A percentile compares a stretch with the other conserved stretches of the same genome.
Evolutionary conservation across 805 yeast species (phyloP).

Genomic region (Zygotorulaspora danielsina): DNA sequence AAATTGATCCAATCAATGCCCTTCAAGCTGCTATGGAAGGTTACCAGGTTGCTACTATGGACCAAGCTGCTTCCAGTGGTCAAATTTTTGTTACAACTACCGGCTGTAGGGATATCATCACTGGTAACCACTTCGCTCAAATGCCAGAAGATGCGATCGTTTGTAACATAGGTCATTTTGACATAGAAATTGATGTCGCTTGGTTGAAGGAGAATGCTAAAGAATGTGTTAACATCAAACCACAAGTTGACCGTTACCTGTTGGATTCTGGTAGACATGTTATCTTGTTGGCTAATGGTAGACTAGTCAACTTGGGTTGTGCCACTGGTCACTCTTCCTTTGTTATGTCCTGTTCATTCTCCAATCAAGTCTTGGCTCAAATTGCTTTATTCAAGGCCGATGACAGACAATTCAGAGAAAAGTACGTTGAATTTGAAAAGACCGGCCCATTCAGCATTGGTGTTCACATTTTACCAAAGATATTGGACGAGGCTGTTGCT

Average conservation of each 20-base stretch:
- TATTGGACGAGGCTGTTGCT: slow-evolving; percentile 98
- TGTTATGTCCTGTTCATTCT: slow-evolving; percentile 99
- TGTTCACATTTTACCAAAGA: slow-evolving; percentile 96
- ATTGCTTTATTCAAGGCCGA: slow-evolving; percentile 91
- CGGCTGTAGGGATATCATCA: slow-evolving; percentile 98
- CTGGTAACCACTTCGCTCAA: slow-evolving; percentile 73
- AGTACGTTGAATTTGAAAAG: slow-evolving; percentile 86
- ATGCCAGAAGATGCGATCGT: slow-evolving; percentile 99
- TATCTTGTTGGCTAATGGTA: slow-evolving; percentile 97
- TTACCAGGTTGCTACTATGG: slow-evolving; percentile 93
- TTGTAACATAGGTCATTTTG: slow-evolving; percentile 99
- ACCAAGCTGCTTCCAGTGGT: slow-evolving; percentile 86
- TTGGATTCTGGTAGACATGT: slow-evolving; percentile 86
- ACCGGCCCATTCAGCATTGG: slow-evolving; percentile 87
- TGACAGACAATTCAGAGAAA: slow-evolving; percentile 71
- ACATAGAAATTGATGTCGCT: slow-evolving; percentile 98
- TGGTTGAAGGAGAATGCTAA: slow-evolving; percentile 94
- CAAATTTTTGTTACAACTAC: slow-evolving; percentile 99
- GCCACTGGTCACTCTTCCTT: slow-evolving; percentile 99
- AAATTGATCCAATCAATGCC: slow-evolving; percentile 98
- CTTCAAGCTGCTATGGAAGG: slow-evolving; percentile 99
- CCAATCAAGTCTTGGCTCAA: slow-evolving; percentile 98
- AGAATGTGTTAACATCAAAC: slow-evolving; percentile 94
- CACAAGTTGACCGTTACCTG: slow-evolving; percentile 97
- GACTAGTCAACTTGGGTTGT: slow-evolving; percentile 98